A percentile compares a stretch with the other conserved stretches of the same genome.
phyloP scores from a whole-genome alignment of 192 early-diverging fungal species.

The Entrophospora sp. region DNA sequence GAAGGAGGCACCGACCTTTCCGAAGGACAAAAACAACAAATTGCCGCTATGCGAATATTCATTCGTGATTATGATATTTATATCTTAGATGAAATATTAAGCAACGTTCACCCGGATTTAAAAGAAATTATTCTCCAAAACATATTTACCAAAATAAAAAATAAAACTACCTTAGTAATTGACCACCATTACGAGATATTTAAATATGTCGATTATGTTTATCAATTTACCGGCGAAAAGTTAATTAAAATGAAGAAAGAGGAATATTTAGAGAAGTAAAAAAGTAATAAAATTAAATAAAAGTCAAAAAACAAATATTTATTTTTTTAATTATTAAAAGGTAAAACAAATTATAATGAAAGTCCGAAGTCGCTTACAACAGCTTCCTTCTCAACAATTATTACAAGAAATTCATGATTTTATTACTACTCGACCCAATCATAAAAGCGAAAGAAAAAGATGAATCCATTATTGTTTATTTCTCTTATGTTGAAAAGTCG shows the following conservation, averaged over 20 bases:
- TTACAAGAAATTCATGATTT: conserved; percentile 11
- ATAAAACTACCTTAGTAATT: not conserved
- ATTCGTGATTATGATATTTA: conserved; percentile 1
- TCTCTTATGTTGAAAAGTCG: conserved; percentile 5
- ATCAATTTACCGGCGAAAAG: conserved; percentile 4
- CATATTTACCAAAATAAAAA: not conserved
- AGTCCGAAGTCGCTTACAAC: too few species aligned
- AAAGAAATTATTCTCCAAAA: not conserved
- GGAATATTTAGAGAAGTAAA: not conserved
- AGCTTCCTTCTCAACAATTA: conserved; percentile 6
- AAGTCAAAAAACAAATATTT: too few species aligned
- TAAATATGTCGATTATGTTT: conserved; percentile 2
- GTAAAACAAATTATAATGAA: too few species aligned
- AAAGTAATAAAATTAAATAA: not conserved
- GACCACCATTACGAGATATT: conserved; percentile 4
- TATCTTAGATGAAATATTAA: conserved; percentile 3
- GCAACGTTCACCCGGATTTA: not conserved
- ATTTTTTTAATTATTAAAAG: too few species aligned
- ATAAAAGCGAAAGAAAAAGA: conserved; percentile 13
- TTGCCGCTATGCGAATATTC: not conserved
- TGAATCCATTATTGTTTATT: conserved; percentile 15
- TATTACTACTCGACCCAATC: conserved; percentile 1
- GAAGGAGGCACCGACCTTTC: conserved; percentile 3
- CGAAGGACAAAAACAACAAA: conserved; percentile 3
- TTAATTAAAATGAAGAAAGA: not conserved